Conservation (phyloP, 352 stramenopile genomes). For the Pythium diclinum region DNA sequence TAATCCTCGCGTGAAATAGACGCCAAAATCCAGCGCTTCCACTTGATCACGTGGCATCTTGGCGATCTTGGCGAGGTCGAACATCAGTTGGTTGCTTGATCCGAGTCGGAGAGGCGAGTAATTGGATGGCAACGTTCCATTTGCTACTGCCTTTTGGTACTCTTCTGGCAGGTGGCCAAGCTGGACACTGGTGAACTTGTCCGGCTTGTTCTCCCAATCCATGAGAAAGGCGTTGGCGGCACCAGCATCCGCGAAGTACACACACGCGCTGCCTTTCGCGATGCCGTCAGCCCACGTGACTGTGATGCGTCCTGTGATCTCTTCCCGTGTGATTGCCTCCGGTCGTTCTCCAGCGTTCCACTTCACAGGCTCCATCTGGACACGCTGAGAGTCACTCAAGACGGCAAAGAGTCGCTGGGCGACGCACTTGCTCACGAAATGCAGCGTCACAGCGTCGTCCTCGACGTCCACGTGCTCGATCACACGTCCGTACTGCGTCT, state of each 20-base stretch:
- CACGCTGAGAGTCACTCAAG: not conserved
- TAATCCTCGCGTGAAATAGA: not conserved
- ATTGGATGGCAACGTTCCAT: too few species aligned
- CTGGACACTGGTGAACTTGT: not conserved
- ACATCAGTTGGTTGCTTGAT: too few species aligned
- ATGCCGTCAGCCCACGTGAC: not conserved
- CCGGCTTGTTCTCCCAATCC: not conserved
- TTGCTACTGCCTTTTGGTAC: too few species aligned
- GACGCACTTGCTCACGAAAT: not conserved
- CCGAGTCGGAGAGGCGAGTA: too few species aligned
- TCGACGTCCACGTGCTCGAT: not conserved
- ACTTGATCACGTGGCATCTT: not conserved
- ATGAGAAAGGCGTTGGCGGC: constrained; percentile 2
- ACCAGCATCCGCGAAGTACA: not conserved
- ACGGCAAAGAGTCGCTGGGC: not conserved
- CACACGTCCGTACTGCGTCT: not conserved
- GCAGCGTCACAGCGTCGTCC: not conserved
- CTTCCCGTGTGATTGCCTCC: not conserved
- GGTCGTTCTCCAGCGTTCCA: not conserved
- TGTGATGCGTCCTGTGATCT: not conserved
- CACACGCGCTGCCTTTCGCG: not conserved
- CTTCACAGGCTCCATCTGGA: not conserved
- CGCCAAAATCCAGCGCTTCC: not conserved
- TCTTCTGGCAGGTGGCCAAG: not conserved
- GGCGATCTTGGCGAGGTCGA: too few species aligned